Evolutionary conservation across 768 basidiomycete species (phyloP).

Genomic region (Suillus clintonianus): DNA sequence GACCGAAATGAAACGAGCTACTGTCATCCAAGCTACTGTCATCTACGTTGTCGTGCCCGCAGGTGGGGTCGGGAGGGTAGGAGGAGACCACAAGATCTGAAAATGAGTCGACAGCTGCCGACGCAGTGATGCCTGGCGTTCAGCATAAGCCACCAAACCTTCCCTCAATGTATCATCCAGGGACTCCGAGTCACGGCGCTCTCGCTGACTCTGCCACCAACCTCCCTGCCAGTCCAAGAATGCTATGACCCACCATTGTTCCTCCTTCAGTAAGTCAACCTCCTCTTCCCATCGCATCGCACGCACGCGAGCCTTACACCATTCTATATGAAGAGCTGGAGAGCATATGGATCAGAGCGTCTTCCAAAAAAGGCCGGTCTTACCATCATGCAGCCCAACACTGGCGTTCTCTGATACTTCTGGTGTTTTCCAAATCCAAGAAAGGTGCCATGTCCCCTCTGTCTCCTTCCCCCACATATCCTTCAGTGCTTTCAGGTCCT

Average conservation of each 20-base stretch:
- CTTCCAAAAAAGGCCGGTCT: neutral
- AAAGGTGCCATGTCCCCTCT: neutral
- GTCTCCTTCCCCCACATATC: neutral
- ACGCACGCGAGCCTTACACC: constrained; percentile 7
- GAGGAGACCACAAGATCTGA: neutral
- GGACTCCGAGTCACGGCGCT: neutral
- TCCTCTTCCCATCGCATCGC: constrained; percentile 15
- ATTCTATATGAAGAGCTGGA: constrained; percentile 15
- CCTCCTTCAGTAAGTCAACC: constrained; percentile 9
- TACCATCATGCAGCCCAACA: neutral
- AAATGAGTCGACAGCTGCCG: neutral
- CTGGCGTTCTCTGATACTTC: neutral
- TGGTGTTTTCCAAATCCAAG: neutral
- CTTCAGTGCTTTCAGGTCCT: neutral
- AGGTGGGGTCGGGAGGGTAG: no score
- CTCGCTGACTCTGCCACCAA: constrained; percentile 1
- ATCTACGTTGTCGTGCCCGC: no score
- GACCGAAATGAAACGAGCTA: no score
- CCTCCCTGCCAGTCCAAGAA: constrained; percentile 3
- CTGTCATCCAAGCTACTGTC: no score
- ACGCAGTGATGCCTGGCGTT: neutral
- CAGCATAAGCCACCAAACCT: neutral
- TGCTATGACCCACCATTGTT: constrained; percentile 4
- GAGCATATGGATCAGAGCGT: neutral
- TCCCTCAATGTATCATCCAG: neutral